Evolutionary conservation across 163 green algal species (phyloP).

Genomic region (Scenedesmus sp.): DNA sequence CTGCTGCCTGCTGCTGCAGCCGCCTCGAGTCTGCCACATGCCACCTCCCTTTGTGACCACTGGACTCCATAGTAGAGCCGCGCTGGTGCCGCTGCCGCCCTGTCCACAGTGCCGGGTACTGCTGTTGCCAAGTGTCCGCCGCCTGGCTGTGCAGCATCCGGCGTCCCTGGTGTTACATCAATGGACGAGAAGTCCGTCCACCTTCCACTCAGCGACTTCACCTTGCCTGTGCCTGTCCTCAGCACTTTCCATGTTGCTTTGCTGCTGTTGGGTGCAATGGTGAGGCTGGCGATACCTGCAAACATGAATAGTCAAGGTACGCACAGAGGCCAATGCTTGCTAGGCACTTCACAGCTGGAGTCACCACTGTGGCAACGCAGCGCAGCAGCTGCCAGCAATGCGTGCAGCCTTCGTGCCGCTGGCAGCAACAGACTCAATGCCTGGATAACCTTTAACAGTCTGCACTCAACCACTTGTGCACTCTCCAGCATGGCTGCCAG

Average conservation of each 20-base stretch:
- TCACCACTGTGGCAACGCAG: too few relatives aligned
- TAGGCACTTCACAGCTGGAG: too few relatives aligned
- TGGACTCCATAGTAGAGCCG: slow-evolving; percentile 27
- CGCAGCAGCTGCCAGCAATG: too few relatives aligned
- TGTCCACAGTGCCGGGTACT: not conserved
- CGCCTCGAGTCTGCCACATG: not conserved
- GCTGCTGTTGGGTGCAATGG: not conserved
- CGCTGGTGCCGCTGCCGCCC: not conserved
- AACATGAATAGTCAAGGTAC: not conserved
- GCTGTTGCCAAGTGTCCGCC: not conserved
- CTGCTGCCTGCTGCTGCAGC: not conserved
- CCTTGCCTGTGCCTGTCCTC: slow-evolving; percentile 14
- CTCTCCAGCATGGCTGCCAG: too few relatives aligned
- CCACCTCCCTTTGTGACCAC: slow-evolving; percentile 25
- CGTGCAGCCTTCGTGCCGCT: too few relatives aligned
- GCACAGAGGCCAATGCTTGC: too few relatives aligned
- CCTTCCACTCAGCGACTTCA: not conserved
- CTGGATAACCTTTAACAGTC: too few relatives aligned
- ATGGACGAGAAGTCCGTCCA: slow-evolving; percentile 32
- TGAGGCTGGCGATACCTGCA: slow-evolving; percentile 36
- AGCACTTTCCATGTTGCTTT: slow-evolving; percentile 17
- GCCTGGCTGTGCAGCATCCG: not conserved
- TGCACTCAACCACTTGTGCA: not conserved
- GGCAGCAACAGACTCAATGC: too few relatives aligned
- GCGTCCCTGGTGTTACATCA: not conserved